Evolutionary conservation across 2,329 filamentous ascomycete species (phyloP).

Genomic region (Sporothrix euskadiensis): DNA sequence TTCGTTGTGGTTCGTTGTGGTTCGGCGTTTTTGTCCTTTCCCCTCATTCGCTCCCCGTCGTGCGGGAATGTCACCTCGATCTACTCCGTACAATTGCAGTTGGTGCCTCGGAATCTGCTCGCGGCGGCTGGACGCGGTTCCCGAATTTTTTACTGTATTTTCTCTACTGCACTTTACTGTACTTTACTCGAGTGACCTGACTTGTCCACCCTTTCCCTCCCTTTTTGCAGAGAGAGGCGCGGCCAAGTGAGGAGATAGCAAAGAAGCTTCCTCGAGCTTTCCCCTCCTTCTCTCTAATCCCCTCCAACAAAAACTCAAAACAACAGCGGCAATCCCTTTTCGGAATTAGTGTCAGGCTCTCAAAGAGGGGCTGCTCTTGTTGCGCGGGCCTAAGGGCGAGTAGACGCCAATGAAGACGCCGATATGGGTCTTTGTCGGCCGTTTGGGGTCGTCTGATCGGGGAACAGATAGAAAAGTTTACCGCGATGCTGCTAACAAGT

Average conservation of each 20-base stretch:
- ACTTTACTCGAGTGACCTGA: not conserved
- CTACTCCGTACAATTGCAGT: not conserved
- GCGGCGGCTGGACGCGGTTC: not conserved
- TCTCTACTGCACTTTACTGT: not conserved
- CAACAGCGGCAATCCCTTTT: slow-evolving; percentile 15
- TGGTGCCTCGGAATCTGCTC: not conserved
- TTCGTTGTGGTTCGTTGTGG: not conserved
- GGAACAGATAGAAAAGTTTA: not conserved
- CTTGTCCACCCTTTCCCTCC: not conserved
- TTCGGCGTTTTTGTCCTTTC: slow-evolving; percentile 13
- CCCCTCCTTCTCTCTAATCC: not conserved
- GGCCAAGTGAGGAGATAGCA: not conserved
- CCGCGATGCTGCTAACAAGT: not conserved
- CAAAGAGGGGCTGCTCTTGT: not conserved
- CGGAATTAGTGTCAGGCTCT: slow-evolving; percentile 12
- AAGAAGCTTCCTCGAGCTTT: not conserved
- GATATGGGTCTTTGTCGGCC: not conserved
- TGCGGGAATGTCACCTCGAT: slow-evolving; percentile 9
- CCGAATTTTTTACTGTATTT: not conserved
- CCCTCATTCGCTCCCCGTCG: not conserved
- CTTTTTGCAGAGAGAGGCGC: not conserved
- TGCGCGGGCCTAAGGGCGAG: not conserved
- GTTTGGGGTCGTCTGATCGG: not conserved
- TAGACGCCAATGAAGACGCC: not conserved
- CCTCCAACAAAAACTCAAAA: not conserved